Percentiles rank a stretch among this genome's conserved stretches.
Evolutionary conservation across 805 yeast species (phyloP).

Genomic region (Zygoascus tannicola): DNA sequence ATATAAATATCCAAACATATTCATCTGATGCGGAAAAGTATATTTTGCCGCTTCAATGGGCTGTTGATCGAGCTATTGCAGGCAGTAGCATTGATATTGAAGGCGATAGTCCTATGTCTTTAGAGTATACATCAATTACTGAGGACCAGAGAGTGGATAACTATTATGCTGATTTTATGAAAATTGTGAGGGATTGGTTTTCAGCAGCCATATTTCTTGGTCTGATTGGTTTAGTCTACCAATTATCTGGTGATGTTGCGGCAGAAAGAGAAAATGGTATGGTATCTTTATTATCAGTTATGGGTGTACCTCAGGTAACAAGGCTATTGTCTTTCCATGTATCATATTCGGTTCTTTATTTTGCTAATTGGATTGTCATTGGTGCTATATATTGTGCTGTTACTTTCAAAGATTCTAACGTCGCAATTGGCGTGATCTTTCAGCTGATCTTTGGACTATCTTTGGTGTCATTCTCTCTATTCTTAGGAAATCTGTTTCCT

Average conservation of each 20-base stretch:
- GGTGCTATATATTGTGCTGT: slow-evolving; percentile 20
- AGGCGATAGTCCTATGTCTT: slow-evolving; percentile 19
- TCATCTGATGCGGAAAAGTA: slow-evolving; percentile 24
- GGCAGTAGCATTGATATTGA: slow-evolving; percentile 10
- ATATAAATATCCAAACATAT: slow-evolving; percentile 21
- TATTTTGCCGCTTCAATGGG: slow-evolving; percentile 29
- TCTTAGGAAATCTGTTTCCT: slow-evolving; percentile 24
- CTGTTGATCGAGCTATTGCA: slow-evolving; percentile 26
- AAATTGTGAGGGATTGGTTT: slow-evolving; percentile 21
- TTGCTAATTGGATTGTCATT: slow-evolving; percentile 28
- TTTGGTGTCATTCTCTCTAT: slow-evolving; percentile 25
- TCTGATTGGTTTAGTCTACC: slow-evolving; percentile 31
- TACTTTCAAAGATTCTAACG: slow-evolving; percentile 21
- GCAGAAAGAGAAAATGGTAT: slow-evolving; percentile 28
- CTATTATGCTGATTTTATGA: slow-evolving; percentile 22
- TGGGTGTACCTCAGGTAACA: slow-evolving; percentile 25
- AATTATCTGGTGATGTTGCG: slow-evolving; percentile 28
- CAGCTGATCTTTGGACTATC: slow-evolving; percentile 27
- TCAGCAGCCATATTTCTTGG: slow-evolving; percentile 29
- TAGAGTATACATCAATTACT: slow-evolving; percentile 26
- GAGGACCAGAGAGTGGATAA: slow-evolving; percentile 21
- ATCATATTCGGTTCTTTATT: slow-evolving; percentile 24
- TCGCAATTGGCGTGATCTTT: slow-evolving; percentile 23
- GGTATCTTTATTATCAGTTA: slow-evolving; percentile 23
- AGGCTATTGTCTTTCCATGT: slow-evolving; percentile 23